Base-by-base conservation (phyloP, 2,329 filamentous ascomycete genomes). In the Talaromyces sp. region DNA sequence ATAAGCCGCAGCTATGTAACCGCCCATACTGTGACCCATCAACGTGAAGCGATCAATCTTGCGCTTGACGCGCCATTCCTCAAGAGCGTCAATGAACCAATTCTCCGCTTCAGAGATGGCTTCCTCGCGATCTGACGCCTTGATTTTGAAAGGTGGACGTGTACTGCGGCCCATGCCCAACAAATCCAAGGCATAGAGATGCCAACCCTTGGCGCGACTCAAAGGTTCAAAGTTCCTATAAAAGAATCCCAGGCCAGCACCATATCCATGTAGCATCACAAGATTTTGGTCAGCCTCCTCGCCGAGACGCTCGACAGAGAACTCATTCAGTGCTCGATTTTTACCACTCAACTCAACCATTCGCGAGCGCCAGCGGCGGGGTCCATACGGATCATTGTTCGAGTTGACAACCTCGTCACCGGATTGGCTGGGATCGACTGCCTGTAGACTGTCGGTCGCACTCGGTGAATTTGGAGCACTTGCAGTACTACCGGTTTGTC, bases 211-310 rank as follows among this genome's bases (percentile, higher is more conserved):
- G 1, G 85, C 77, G 17, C 92, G 85, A 46, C 88, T 92, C 35
- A 99, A 77, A 5, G 87, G 85, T 73, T 99, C 94, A 61, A 96
- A 96, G 71, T 99, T 99, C 76, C 94, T 93, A 80, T 97, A 99
- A 80, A 96, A 99, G 76, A 99, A 97, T 21, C 93, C 94, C 0
- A 99, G 81, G 0, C 94, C 94, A 2, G 94, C 94, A 48, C 94
- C 94, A 73, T 99, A 99, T 61, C 94, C 94, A 70, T 99, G 94
- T 4, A 99, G 78, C 84, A 99, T 96, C 45, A 99, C 93, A 15
- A 99, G 80, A 43, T 90, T 94, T 68, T 97, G 87, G 48, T 95
- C 87, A 0, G 85, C 83, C 4, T 86, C 75, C 69, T 97, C 92
- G 36, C 86, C 90, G 1, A 91, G 77, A 52, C 92, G 82, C 76